A percentile compares a stretch with the other conserved stretches of the same genome.
phyloP scores from a whole-genome alignment of 768 basidiomycete genomes.

The Cyathus striatus region DNA sequence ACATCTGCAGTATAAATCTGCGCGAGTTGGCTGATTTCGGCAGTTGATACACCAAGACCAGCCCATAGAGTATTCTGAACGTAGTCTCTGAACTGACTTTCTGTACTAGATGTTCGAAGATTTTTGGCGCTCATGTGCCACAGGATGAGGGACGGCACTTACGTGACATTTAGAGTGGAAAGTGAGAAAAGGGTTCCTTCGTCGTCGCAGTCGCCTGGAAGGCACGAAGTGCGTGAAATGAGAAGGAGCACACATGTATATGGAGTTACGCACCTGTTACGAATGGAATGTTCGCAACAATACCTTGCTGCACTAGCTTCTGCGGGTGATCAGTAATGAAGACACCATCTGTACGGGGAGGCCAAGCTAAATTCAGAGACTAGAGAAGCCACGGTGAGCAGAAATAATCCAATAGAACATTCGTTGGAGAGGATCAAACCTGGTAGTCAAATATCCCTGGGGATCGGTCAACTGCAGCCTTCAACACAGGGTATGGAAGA shows the following conservation, averaged over 20 bases:
- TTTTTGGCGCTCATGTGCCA: too few relatives aligned
- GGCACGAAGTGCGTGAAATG: not conserved
- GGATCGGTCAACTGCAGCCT: constrained; percentile 21
- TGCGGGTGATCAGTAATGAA: constrained; percentile 43
- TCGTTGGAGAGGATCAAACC: constrained; percentile 33
- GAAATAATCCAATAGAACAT: constrained; percentile 27
- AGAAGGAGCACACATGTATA: not conserved
- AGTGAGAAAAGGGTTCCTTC: constrained; percentile 55
- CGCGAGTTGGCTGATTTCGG: constrained; percentile 13
- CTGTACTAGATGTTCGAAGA: constrained; percentile 11
- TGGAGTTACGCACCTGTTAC: constrained; percentile 28
- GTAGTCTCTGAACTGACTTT: constrained; percentile 19
- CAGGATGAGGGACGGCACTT: constrained; percentile 7
- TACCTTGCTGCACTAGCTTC: constrained; percentile 34
- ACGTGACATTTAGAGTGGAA: constrained; percentile 46
- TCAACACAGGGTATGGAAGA: constrained; percentile 23
- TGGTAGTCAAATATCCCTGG: constrained; percentile 19
- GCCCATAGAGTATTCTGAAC: constrained; percentile 17
- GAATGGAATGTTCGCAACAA: constrained; percentile 43
- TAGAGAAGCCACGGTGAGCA: constrained; percentile 14
- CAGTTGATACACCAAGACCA: constrained; percentile 11
- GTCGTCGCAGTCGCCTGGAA: constrained; percentile 49
- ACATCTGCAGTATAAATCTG: constrained; percentile 26
- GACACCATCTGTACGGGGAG: constrained; percentile 43
- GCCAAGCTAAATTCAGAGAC: constrained; percentile 42